Evolutionary conservation across 805 yeast species (phyloP).

Genomic region (Metschnikowia arizonensis): DNA sequence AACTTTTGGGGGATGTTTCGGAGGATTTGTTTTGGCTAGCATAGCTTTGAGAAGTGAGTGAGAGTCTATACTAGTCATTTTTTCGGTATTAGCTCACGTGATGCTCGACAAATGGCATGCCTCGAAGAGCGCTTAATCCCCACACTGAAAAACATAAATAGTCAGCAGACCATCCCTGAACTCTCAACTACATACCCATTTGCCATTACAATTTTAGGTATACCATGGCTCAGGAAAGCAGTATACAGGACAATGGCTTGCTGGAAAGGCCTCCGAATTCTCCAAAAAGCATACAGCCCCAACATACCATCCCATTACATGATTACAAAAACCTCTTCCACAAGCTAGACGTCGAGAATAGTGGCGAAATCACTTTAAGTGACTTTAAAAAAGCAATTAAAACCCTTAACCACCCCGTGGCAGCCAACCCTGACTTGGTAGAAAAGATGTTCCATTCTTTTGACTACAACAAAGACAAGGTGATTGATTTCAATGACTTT

Average conservation of each 20-base stretch:
- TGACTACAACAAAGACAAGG: constrained; percentile 53
- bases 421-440: constrained; percentile 56
- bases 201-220: not conserved
- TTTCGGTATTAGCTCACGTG: constrained; percentile 1
- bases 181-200: not conserved
- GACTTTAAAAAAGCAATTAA: constrained; percentile 47
- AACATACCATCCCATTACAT: constrained; percentile 5
- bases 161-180: not conserved
- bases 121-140: constrained; percentile 6
- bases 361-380: constrained; percentile 47
- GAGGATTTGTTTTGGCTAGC: constrained; percentile 56
- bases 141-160: constrained; percentile 2
- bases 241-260: constrained; percentile 1
- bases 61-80: no score
- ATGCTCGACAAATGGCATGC: constrained; percentile 6
- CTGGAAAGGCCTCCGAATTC: not conserved
- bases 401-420: constrained; percentile 58
- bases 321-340: constrained; percentile 35
- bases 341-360: constrained; percentile 33
- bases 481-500: constrained; percentile 63
- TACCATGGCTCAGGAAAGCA: constrained; percentile 1
- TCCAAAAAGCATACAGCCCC: not conserved
- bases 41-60: constrained; percentile 7
- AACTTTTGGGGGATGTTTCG: constrained; percentile 61
- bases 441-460: constrained; percentile 53